These are phyloP conservation scores for Chlorella variabilis DNA, from an alignment of 163 green algal genomes.

Conservation along the genomic window DNA sequence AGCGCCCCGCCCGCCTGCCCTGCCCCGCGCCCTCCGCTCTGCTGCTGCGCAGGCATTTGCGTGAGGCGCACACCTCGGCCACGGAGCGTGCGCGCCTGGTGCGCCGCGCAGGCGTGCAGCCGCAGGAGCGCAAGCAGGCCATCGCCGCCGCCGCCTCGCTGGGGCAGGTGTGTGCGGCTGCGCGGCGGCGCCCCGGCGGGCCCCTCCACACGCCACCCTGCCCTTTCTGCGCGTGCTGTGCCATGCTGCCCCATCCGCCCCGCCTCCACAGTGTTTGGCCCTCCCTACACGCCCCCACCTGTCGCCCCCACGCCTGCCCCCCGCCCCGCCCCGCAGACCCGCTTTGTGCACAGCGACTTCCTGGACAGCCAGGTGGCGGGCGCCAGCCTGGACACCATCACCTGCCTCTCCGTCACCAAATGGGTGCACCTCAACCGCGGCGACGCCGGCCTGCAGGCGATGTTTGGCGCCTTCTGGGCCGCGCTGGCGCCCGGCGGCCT, in stretches of 20 bases:
- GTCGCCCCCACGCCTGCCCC: not conserved
- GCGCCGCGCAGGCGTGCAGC: not conserved
- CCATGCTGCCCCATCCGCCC: no score
- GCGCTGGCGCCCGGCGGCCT: conserved; percentile 71
- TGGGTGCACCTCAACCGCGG: conserved; percentile 95
- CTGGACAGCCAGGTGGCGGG: conserved; percentile 24
- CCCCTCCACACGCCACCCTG: no score
- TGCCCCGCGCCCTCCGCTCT: no score
- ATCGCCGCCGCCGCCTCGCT: conserved; percentile 22
- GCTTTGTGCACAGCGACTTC: conserved; percentile 58
- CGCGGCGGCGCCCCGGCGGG: no score
- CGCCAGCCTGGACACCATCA: conserved; percentile 46
- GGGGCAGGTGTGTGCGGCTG: conserved; percentile 2
- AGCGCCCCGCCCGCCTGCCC: not conserved
- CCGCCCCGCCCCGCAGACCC: conserved; percentile 13
- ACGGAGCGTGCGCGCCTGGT: not conserved
- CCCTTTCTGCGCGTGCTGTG: no score
- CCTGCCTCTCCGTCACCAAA: conserved; percentile 80
- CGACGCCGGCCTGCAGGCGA: conserved; percentile 76
- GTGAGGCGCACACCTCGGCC: conserved; percentile 7
- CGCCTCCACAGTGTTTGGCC: no score
- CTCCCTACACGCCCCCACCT: no score
- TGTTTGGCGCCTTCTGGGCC: conserved; percentile 74
- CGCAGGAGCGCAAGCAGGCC: conserved; percentile 29
- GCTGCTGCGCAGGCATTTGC: conserved; percentile 24